Evolutionary conservation across 2,329 filamentous ascomycete genomes (phyloP).

Genomic region (Geosmithia morbida): DNA sequence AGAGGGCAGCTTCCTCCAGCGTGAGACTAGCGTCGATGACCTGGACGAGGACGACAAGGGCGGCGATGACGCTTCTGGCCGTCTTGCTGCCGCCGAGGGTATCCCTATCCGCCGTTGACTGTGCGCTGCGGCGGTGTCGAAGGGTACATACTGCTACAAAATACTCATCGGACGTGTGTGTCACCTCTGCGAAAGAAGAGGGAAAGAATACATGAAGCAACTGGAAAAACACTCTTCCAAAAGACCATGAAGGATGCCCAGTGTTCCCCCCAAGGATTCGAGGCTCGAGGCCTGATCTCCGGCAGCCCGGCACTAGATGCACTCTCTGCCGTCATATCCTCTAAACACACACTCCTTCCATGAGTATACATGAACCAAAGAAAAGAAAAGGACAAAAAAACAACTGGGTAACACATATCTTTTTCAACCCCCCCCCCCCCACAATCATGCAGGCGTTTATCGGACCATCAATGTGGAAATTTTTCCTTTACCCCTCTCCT

Average conservation of each 20-base stretch:
- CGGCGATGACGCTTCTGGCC: slow-evolving; percentile 24
- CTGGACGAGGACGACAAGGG: slow-evolving; percentile 23
- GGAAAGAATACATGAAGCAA: too few species aligned
- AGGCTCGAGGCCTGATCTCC: too few species aligned
- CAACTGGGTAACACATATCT: not conserved
- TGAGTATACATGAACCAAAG: not conserved
- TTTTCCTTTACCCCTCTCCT: not conserved
- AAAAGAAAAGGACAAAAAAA: not conserved
- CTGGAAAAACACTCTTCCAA: too few species aligned
- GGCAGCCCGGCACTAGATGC: too few species aligned
- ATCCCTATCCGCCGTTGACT: slow-evolving; percentile 51
- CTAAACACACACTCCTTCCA: too few species aligned
- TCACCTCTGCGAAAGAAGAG: too few species aligned
- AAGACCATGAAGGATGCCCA: too few species aligned
- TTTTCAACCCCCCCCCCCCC: not conserved
- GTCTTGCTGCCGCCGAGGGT: slow-evolving; percentile 16
- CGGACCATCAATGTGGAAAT: not conserved
- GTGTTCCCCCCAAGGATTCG: too few species aligned
- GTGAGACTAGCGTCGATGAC: slow-evolving; percentile 57
- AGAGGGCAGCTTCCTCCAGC: slow-evolving; percentile 75
- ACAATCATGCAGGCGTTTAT: not conserved
- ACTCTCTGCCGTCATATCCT: too few species aligned
- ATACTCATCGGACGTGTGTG: too few species aligned
- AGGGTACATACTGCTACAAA: not conserved
- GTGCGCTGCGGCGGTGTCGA: not conserved